Percentiles rank a stretch among this genome's conserved stretches.
Conservation (phyloP, 2,329 filamentous ascomycete species). For the Apiospora rasikravindrae region DNA sequence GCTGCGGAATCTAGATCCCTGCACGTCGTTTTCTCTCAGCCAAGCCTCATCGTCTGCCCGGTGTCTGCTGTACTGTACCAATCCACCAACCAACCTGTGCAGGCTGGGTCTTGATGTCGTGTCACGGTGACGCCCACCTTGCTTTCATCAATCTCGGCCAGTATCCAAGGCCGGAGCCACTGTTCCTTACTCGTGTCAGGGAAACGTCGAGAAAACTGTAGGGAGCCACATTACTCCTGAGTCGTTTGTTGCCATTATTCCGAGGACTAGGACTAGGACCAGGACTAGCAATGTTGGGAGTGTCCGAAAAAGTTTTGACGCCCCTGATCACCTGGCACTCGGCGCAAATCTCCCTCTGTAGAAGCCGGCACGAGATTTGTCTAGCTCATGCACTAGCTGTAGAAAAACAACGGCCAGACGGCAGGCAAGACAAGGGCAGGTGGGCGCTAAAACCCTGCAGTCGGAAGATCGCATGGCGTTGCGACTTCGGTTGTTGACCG, state of each 20-base stretch:
- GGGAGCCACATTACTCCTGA: neutral
- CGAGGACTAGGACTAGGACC: neutral
- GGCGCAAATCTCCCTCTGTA: neutral
- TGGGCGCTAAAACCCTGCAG: neutral
- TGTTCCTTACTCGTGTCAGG: neutral
- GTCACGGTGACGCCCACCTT: neutral
- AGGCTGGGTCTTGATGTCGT: neutral
- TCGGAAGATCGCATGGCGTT: neutral
- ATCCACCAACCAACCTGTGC: neutral
- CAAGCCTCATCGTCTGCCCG: neutral
- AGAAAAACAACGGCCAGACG: constrained; percentile 1
- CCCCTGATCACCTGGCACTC: neutral
- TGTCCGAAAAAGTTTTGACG: neutral
- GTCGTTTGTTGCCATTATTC: neutral
- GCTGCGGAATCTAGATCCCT: neutral
- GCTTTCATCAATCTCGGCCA: neutral
- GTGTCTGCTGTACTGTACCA: neutral
- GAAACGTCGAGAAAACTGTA: neutral
- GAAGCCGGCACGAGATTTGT: neutral
- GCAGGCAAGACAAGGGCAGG: neutral
- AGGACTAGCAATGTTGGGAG: neutral
- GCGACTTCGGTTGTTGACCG: constrained; percentile 12
- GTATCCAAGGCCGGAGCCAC: neutral
- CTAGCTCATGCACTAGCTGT: constrained; percentile 9
- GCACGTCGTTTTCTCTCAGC: neutral